A percentile compares a stretch with the other conserved stretches of the same genome.
Conservation (phyloP, 306 rosid genomes). For the Mucuna pruriens region DNA sequence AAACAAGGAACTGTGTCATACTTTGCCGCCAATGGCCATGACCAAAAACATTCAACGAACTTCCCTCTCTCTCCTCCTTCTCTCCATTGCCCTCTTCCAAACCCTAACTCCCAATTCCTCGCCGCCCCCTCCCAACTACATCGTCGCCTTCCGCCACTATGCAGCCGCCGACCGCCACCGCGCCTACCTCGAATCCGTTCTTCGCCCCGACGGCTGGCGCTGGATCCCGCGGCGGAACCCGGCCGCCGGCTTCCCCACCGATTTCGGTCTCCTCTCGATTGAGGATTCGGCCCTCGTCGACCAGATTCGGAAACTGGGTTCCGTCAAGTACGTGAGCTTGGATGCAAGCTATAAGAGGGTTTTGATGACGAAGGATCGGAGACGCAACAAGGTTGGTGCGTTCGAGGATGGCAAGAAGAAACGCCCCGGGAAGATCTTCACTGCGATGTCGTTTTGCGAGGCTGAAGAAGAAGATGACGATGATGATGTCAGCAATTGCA, state of each 20-base stretch:
- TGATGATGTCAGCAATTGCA: conserved; percentile 41
- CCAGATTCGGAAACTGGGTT: conserved; percentile 58
- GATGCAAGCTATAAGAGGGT: conserved; percentile 74
- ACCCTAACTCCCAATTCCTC: conserved; percentile 41
- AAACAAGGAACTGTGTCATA: background rate
- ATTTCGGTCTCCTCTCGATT: conserved; percentile 81
- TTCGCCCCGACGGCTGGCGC: conserved; percentile 68
- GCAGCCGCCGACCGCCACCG: conserved; percentile 61
- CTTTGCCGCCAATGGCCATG: conserved; percentile 41
- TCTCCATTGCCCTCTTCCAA: conserved; percentile 52
- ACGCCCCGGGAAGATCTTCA: conserved; percentile 93
- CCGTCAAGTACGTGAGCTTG: conserved; percentile 79
- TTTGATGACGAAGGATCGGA: conserved; percentile 36
- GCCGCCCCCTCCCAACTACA: conserved; percentile 50
- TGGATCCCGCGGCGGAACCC: conserved; percentile 92
- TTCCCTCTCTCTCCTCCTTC: conserved; percentile 38
- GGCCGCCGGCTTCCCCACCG: conserved; percentile 78
- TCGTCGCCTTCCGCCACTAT: conserved; percentile 74
- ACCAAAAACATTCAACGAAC: background rate
- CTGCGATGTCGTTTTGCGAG: conserved; percentile 81
- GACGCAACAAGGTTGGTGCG: conserved; percentile 51
- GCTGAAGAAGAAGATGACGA: conserved; percentile 43
- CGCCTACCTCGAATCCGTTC: conserved; percentile 55
- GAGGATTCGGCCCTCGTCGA: conserved; percentile 48
- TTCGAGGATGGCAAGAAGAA: conserved; percentile 78